Evolutionary conservation across 2,329 filamentous ascomycete species (phyloP).

Genomic region (Parastagonospora avenae): DNA sequence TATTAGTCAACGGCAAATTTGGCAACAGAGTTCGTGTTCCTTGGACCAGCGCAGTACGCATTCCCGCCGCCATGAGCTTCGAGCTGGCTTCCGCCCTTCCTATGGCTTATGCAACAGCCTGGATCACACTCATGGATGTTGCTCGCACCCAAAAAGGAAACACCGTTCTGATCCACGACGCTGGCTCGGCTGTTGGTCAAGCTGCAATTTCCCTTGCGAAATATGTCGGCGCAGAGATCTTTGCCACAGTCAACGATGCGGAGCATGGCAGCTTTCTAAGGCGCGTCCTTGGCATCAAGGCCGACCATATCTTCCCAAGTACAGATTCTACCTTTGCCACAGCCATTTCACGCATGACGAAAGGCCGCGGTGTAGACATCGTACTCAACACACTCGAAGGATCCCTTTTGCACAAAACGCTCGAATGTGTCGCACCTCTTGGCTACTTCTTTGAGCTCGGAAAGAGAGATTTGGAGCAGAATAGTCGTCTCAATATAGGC

Average conservation of each 20-base stretch:
- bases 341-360: constrained; percentile 15
- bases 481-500: neutral
- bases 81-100: constrained; percentile 27
- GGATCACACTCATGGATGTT: constrained; percentile 34
- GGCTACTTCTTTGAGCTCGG: neutral
- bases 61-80: constrained; percentile 28
- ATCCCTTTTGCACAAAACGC: constrained; percentile 19
- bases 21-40: too few species aligned
- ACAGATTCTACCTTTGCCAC: constrained; percentile 14
- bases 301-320: constrained; percentile 35
- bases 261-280: constrained; percentile 29
- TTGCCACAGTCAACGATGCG: constrained; percentile 27
- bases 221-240: constrained; percentile 26
- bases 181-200: constrained; percentile 33
- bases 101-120: constrained; percentile 26
- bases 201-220: constrained; percentile 34
- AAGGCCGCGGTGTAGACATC: constrained; percentile 38
- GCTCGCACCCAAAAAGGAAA: constrained; percentile 39
- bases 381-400: constrained; percentile 38
- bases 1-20: too few species aligned
- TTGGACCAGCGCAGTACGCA: constrained; percentile 18
- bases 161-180: constrained; percentile 38
- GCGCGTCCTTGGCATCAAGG: constrained; percentile 25
- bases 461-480: neutral
- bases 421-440: constrained; percentile 20